These are phyloP conservation scores for Triticum aestivum DNA, from an alignment of 176 grass and related monocot genomes.

Conservation along the genomic window DNA sequence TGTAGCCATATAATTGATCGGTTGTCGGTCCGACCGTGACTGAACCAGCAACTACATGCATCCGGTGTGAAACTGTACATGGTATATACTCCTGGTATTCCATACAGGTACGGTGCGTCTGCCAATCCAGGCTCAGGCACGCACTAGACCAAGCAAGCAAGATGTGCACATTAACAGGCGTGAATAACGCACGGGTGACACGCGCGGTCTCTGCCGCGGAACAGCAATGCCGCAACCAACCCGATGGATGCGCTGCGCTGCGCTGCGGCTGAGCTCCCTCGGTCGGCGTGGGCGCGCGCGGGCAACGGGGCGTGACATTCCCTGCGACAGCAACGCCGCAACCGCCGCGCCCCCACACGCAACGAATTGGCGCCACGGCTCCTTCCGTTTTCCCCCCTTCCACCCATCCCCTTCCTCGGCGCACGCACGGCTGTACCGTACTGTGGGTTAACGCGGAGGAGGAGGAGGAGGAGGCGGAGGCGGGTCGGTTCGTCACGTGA, in stretches of 20 bases:
- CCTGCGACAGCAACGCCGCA: not conserved
- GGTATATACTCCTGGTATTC: too few species aligned
- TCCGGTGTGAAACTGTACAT: too few species aligned
- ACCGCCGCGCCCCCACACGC: not conserved
- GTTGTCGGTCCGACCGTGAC: too few species aligned
- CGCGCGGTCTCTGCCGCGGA: not conserved
- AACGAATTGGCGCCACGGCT: not conserved
- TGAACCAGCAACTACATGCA: too few species aligned
- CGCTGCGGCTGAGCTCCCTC: not conserved
- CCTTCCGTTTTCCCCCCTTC: not conserved
- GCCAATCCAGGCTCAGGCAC: too few species aligned
- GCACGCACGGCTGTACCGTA: not conserved
- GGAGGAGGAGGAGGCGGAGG: too few species aligned
- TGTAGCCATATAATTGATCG: not conserved
- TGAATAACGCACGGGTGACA: not conserved
- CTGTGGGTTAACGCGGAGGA: not conserved
- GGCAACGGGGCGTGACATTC: not conserved
- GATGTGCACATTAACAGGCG: too few species aligned
- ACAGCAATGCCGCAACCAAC: not conserved
- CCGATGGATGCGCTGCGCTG: not conserved
- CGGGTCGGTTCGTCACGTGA: not conserved
- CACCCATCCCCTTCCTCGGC: not conserved
- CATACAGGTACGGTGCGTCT: too few species aligned
- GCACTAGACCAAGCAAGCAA: too few species aligned
- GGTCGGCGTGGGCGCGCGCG: not conserved